These are phyloP conservation scores for Rhizomucor pusillus DNA, from an alignment of 371 early-diverging fungal genomes.

Conservation along the genomic window DNA sequence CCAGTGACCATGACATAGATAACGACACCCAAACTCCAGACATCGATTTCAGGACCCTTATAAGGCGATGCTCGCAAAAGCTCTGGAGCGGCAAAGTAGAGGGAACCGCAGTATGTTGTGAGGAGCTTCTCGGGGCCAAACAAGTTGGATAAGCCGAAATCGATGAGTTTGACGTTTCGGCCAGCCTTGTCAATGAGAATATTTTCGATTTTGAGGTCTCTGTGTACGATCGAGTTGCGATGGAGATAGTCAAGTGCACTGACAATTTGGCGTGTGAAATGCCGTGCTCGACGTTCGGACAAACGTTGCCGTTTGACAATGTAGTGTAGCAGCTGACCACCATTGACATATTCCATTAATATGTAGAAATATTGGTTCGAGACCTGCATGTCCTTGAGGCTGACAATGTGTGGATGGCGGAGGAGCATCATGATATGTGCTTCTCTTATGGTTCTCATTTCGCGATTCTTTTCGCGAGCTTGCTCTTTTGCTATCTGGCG, in stretches of 20 bases:
- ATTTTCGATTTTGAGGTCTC: constrained; percentile 98
- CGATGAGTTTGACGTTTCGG: constrained; percentile 87
- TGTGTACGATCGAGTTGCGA: constrained; percentile 93
- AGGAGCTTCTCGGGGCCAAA: constrained; percentile 82
- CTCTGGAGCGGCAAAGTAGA: constrained; percentile 98
- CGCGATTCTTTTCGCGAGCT: constrained; percentile 67
- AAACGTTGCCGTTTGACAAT: constrained; percentile 88
- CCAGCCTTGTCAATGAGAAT: constrained; percentile 84
- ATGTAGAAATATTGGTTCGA: constrained; percentile 84
- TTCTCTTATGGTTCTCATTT: constrained; percentile 89
- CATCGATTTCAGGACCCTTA: constrained; percentile 93
- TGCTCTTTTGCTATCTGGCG: constrained; percentile 41
- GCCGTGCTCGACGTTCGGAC: constrained; percentile 84
- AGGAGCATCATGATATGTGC: constrained; percentile 90
- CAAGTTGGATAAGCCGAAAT: constrained; percentile 95
- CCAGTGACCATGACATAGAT: constrained; percentile 95
- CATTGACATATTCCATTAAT: constrained; percentile 91
- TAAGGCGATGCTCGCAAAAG: constrained; percentile 85
- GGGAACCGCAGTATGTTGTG: constrained; percentile 92
- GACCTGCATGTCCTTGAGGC: constrained; percentile 80
- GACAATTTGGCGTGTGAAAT: constrained; percentile 90
- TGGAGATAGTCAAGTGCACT: constrained; percentile 95
- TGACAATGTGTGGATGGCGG: constrained; percentile 87
- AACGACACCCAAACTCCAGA: constrained; percentile 97
- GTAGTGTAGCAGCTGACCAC: constrained; percentile 87